phyloP scores from a whole-genome alignment of 1,284 basidiomycete species.

The Wallemia mellicola region DNA sequence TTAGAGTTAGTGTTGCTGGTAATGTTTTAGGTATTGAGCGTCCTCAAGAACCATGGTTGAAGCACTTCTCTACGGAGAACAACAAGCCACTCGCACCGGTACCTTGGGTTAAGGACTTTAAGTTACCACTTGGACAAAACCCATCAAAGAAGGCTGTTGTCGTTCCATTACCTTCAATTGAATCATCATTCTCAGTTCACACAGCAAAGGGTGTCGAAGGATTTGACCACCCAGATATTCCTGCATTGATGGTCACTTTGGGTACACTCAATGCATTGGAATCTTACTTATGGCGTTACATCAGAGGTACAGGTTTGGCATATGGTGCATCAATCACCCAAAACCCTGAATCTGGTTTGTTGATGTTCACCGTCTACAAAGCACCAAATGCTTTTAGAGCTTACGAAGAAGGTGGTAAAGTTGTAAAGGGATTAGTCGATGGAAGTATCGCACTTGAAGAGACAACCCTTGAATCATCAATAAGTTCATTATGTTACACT shows the following conservation, averaged over 20 bases:
- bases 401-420: slow-evolving; percentile 45
- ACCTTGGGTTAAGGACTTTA: slow-evolving; percentile 33
- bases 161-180: slow-evolving; percentile 70
- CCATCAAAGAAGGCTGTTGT: slow-evolving; percentile 50
- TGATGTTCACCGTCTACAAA: slow-evolving; percentile 53
- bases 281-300: slow-evolving; percentile 72
- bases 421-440: slow-evolving; percentile 42
- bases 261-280: slow-evolving; percentile 81
- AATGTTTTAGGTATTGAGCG: slow-evolving; percentile 40
- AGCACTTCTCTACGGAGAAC: slow-evolving; percentile 26
- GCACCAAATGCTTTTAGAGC: slow-evolving; percentile 67
- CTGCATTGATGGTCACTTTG: slow-evolving; percentile 52
- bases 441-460: slow-evolving; percentile 58
- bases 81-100: slow-evolving; percentile 32
- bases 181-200: slow-evolving; percentile 65
- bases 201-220: slow-evolving; percentile 48
- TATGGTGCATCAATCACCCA: slow-evolving; percentile 60
- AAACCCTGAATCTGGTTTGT: slow-evolving; percentile 51
- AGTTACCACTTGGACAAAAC: slow-evolving; percentile 41
- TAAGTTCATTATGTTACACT: slow-evolving; percentile 61
- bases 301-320: slow-evolving; percentile 71
- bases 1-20: slow-evolving; percentile 66
- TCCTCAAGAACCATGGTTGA: slow-evolving; percentile 40
- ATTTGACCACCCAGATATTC: slow-evolving; percentile 53
- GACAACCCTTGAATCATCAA: slow-evolving; percentile 64